Conservation (phyloP, 2,329 filamentous ascomycete genomes). For the Stemphylium vesicarium region DNA sequence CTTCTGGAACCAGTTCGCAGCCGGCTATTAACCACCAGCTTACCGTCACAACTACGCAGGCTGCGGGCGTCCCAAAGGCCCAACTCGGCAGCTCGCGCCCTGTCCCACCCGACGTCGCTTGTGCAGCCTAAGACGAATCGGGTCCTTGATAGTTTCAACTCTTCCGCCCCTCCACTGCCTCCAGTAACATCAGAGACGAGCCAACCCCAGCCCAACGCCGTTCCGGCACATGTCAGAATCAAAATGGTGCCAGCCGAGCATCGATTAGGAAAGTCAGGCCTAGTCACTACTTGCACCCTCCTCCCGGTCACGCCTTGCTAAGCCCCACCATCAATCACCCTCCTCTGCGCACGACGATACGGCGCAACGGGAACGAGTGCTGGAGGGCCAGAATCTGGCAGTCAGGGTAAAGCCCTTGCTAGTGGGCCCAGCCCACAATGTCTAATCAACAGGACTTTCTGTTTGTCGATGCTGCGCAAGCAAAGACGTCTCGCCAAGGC, state of each 20-base stretch:
- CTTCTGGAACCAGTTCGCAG: slow-evolving; percentile 20
- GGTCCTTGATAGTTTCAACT: slow-evolving; percentile 44
- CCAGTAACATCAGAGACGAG: slow-evolving; percentile 30
- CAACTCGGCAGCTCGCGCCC: slow-evolving; percentile 12
- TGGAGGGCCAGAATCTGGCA: slow-evolving; percentile 34
- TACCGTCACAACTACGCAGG: slow-evolving; percentile 8
- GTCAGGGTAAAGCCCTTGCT: slow-evolving; percentile 27
- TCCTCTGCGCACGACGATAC: slow-evolving; percentile 26
- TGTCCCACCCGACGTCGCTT: slow-evolving; percentile 29
- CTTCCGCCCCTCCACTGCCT: slow-evolving; percentile 37
- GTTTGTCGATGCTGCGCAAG: slow-evolving; percentile 48
- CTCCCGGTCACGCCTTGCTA: slow-evolving; percentile 28
- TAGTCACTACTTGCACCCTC: slow-evolving; percentile 25
- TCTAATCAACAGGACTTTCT: slow-evolving; percentile 45
- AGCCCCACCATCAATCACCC: slow-evolving; percentile 30
- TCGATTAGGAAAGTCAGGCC: slow-evolving; percentile 38
- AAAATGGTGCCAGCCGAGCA: slow-evolving; percentile 37
- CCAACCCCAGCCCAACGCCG: slow-evolving; percentile 32
- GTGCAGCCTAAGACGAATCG: slow-evolving; percentile 40
- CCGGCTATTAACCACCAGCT: slow-evolving; percentile 18
- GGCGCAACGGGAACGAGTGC: slow-evolving; percentile 27
- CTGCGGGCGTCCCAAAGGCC: slow-evolving; percentile 15
- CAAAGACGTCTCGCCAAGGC: slow-evolving; percentile 47
- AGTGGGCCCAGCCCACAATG: slow-evolving; percentile 22
- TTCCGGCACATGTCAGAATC: slow-evolving; percentile 25